Base-by-base conservation (phyloP, 2,329 filamentous ascomycete species). In the Nothophoma quercina region DNA sequence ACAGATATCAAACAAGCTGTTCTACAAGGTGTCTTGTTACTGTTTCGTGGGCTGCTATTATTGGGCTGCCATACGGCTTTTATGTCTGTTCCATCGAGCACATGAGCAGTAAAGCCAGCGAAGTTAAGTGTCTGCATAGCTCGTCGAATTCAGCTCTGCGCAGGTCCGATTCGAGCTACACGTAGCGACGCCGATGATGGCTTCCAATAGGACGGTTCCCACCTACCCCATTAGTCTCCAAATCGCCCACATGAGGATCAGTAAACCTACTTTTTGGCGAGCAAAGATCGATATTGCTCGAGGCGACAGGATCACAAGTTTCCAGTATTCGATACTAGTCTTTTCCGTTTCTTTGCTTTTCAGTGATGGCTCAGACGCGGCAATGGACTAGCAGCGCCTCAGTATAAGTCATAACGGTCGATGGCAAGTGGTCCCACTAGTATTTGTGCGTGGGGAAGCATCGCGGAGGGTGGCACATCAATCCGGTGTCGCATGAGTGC, bases 251-350 rank as follows among this genome's bases (percentile, higher is more conserved):
- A 15, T 8, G 7, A 35, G 21, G 3, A n/a, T 43, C 9, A 22
- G 16, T 35, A n/a, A 15, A 44, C 50, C 4, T 53, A 53, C 43
- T 28, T 13, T 33, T 48, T 28, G 33, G 21, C 38, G 43, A 53
- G 18, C 22, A 10, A 34, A 34, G 12, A 3, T 13, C n/a, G 9
- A 10, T 43, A 18, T 34, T 23, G 23, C 7, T 36, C 21, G 29
- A 29, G 33, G 8, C 18, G 28, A 34, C n/a, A 36, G 21, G 38
- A 22, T 26, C 6, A 39, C 9, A 28, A 13, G 9, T 8, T 10
- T 28, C 6, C 22, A 21, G 16, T 29, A 4, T 9, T 35, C 7
- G n/a, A 29, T 32, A 15, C 16, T 34, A 19, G 19, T 16, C 16
- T 15, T 7, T 19, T 26, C n/a, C 32, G n/a, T n/a, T 6, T 38